phyloP scores from a whole-genome alignment of 2,329 filamentous ascomycete species.

The Chaetomiaceae sp. region DNA sequence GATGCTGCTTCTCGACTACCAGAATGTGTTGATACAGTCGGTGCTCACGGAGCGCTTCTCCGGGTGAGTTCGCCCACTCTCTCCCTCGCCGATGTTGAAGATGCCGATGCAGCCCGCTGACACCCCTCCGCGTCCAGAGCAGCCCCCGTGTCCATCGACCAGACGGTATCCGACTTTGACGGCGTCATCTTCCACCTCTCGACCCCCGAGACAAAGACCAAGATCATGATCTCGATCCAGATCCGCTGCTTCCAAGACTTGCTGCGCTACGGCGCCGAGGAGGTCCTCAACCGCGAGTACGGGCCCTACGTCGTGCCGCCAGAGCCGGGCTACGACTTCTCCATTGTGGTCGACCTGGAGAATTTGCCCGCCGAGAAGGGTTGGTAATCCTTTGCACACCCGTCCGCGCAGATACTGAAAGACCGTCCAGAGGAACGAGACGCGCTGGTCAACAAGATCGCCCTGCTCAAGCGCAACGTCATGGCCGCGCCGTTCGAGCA shows the following conservation, averaged over 20 bases:
- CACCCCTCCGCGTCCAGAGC: constrained; percentile 50
- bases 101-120: neutral
- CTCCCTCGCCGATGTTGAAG: neutral
- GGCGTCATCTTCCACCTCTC: constrained; percentile 98
- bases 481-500: constrained; percentile 99
- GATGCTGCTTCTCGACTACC: constrained; percentile 96
- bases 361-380: constrained; percentile 75
- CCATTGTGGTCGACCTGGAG: constrained; percentile 83
- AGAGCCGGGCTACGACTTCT: constrained; percentile 94
- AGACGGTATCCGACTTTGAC: constrained; percentile 98
- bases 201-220: constrained; percentile 86
- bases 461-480: constrained; percentile 92
- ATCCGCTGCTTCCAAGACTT: constrained; percentile 95
- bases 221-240: constrained; percentile 90
- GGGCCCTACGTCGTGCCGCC: constrained; percentile 82
- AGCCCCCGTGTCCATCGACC: constrained; percentile 84
- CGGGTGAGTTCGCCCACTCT: constrained; percentile 52
- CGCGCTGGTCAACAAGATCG: constrained; percentile 80
- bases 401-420: neutral
- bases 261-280: constrained; percentile 85
- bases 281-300: constrained; percentile 91
- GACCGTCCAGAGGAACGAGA: constrained; percentile 66
- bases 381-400: constrained; percentile 32
- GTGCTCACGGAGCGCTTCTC: constrained; percentile 93
- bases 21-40: constrained; percentile 96